phyloP scores from a whole-genome alignment of 2,329 filamentous ascomycete species.

The Paraconiothyrium sp. region DNA sequence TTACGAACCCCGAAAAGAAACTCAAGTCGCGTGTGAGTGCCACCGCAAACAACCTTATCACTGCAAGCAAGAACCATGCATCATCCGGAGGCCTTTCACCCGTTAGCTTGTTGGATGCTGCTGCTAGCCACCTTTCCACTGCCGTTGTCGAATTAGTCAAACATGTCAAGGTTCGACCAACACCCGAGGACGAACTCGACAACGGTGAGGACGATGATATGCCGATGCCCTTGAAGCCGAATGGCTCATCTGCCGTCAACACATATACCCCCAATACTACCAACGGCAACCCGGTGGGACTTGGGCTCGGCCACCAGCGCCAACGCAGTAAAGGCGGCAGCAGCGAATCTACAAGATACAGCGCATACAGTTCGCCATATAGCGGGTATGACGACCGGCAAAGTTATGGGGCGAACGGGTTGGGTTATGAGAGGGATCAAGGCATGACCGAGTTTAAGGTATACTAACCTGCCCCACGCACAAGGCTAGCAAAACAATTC shows the following conservation, averaged over 20 bases:
- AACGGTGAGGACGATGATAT: conserved; percentile 71
- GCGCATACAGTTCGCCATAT: conserved; percentile 48
- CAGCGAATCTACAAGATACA: conserved; percentile 47
- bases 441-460: conserved; percentile 69
- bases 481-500: conserved; percentile 9
- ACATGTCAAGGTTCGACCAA: conserved; percentile 82
- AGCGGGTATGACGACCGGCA: conserved; percentile 47
- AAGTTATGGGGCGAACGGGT: conserved; percentile 38
- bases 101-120: conserved; percentile 91
- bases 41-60: conserved; percentile 95
- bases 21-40: conserved; percentile 86
- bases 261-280: conserved; percentile 32
- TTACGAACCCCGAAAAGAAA: conserved; percentile 58
- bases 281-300: conserved; percentile 27
- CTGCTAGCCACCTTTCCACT: conserved; percentile 87
- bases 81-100: conserved; percentile 85
- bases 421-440: conserved; percentile 35
- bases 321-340: conserved; percentile 49
- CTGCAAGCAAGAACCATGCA: conserved; percentile 90
- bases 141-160: conserved; percentile 87
- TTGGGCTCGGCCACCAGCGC: conserved; percentile 30
- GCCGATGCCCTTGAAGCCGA: conserved; percentile 47
- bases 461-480: conserved; percentile 30
- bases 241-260: conserved; percentile 30
- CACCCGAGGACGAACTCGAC: conserved; percentile 78